phyloP scores from a whole-genome alignment of 2,329 filamentous ascomycete genomes.

The Claviceps arundinis region DNA sequence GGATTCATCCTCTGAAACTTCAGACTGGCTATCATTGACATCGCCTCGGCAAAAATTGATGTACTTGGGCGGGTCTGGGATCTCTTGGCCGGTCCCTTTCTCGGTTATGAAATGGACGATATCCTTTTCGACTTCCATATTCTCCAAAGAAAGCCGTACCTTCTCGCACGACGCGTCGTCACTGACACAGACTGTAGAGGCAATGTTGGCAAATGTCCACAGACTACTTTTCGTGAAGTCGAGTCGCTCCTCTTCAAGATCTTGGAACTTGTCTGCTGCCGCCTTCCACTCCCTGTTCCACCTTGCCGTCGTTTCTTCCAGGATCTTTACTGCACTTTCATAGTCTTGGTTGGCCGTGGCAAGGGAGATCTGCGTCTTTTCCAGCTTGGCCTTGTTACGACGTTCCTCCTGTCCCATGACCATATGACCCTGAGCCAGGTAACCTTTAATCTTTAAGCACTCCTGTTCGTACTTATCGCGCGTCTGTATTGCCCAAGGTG shows the following conservation, averaged over 20 bases:
- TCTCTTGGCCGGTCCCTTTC: slow-evolving; percentile 85
- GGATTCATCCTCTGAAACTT: slow-evolving; percentile 70
- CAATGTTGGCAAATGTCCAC: slow-evolving; percentile 95
- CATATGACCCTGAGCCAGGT: slow-evolving; percentile 97
- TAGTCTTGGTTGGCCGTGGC: slow-evolving; percentile 87
- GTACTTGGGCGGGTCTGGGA: slow-evolving; percentile 91
- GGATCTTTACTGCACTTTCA: slow-evolving; percentile 77
- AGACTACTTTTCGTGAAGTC: slow-evolving; percentile 97
- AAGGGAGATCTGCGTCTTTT: slow-evolving; percentile 95
- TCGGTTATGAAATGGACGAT: slow-evolving; percentile 82
- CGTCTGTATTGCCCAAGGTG: slow-evolving; percentile 36
- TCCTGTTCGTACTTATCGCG: slow-evolving; percentile 95
- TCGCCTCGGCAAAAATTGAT: slow-evolving; percentile 98
- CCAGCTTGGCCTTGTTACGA: slow-evolving; percentile 96
- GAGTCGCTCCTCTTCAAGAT: slow-evolving; percentile 89
- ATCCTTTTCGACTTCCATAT: slow-evolving; percentile 94
- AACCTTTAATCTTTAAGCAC: slow-evolving; percentile 95
- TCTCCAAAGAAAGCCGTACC: slow-evolving; percentile 81
- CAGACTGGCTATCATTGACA: slow-evolving; percentile 65
- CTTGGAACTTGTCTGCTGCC: slow-evolving; percentile 97
- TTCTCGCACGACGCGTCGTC: slow-evolving; percentile 96
- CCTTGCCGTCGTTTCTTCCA: slow-evolving; percentile 86
- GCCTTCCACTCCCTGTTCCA: slow-evolving; percentile 99
- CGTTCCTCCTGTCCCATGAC: slow-evolving; percentile 99
- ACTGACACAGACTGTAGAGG: slow-evolving; percentile 93